Conservation (phyloP, 78 protist genomes). For the Cyanophora paradoxa region DNA sequence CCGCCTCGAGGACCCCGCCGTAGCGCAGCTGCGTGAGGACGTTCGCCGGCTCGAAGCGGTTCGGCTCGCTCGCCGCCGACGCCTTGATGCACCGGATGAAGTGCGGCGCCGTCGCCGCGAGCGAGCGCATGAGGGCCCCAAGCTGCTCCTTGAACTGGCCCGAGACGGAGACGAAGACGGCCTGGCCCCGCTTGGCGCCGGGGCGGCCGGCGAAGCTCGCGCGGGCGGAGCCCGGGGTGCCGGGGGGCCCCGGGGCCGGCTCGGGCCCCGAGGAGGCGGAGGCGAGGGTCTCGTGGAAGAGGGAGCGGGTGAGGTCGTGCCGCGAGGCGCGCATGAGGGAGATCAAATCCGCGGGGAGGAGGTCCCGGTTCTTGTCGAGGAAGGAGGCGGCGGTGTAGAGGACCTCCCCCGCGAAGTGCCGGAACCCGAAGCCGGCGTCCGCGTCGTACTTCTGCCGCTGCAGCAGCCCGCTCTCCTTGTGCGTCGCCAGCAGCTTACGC, state of each 20-base stretch:
- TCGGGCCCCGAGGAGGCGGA: neutral
- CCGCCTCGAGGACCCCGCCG: slow-evolving; percentile 91
- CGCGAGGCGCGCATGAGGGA: neutral
- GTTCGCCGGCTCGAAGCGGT: slow-evolving; percentile 33
- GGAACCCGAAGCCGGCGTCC: neutral
- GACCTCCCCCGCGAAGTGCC: slow-evolving; percentile 52
- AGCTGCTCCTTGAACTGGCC: slow-evolving; percentile 4
- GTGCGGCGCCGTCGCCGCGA: neutral
- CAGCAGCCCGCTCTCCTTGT: neutral
- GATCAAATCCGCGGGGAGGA: neutral
- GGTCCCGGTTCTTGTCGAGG: neutral
- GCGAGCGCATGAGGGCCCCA: neutral
- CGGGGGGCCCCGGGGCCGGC: too few relatives aligned
- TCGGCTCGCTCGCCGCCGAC: slow-evolving; percentile 55
- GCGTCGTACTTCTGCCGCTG: neutral
- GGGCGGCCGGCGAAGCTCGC: neutral
- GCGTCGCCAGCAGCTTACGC: neutral
- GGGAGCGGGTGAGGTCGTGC: neutral
- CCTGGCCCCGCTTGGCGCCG: neutral
- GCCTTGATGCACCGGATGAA: slow-evolving; percentile 85
- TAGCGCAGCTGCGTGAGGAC: slow-evolving; percentile 73
- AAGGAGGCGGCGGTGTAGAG: slow-evolving; percentile 8
- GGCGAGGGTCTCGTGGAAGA: neutral
- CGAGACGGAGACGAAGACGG: neutral
- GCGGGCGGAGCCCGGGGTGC: neutral